These are phyloP conservation scores for Chlorella sp. DNA, from an alignment of 139 green algal genomes.

Conservation along the genomic window DNA sequence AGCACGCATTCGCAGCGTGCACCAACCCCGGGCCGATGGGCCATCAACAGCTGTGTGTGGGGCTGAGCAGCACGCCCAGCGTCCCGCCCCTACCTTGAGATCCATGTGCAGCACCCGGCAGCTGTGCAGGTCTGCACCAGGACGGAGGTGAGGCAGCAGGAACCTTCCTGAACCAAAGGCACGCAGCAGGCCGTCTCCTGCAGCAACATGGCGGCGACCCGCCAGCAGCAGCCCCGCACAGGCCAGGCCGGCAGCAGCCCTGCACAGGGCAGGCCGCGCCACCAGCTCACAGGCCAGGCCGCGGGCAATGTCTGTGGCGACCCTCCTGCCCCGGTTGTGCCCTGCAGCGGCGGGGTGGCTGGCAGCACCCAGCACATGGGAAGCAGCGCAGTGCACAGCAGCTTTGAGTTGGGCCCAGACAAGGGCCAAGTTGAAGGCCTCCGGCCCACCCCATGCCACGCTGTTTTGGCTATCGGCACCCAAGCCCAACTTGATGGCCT, in stretches of 20 bases:
- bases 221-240: not conserved
- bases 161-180: not conserved
- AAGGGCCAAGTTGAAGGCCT: too few species aligned
- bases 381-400: not conserved
- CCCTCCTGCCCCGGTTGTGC: not conserved
- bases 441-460: not conserved
- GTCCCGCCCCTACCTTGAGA: not conserved
- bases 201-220: not conserved
- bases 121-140: not conserved
- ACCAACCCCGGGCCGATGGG: too few species aligned
- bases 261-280: not conserved
- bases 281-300: constrained; percentile 12
- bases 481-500: not conserved
- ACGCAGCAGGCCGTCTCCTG: too few species aligned
- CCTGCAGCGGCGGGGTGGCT: not conserved
- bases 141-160: not conserved
- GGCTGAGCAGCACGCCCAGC: too few species aligned
- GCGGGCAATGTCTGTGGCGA: not conserved
- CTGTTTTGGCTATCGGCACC: not conserved
- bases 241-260: not conserved
- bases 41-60: too few species aligned
- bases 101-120: constrained; percentile 9
- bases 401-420: not conserved
- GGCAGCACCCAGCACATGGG: not conserved
- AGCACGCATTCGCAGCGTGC: too few species aligned